Conservation (phyloP, 805 yeast genomes). For the Wickerhamiella musiphila region DNA sequence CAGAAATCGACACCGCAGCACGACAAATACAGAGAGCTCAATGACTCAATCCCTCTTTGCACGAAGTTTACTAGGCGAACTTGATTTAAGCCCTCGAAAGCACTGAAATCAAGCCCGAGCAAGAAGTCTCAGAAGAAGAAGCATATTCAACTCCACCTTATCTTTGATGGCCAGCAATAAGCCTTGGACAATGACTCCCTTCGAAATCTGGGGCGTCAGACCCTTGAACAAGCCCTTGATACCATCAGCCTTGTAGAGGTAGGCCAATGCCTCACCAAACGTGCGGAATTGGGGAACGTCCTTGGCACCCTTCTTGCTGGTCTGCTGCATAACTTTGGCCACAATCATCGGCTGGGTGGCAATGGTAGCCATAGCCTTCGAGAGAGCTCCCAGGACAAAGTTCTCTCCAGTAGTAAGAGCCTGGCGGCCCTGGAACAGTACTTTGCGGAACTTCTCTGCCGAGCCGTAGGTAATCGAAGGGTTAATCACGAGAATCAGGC, state of each 20-base stretch:
- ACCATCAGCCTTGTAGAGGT: constrained; percentile 50
- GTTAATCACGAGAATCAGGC: constrained; percentile 58
- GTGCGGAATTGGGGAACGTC: constrained; percentile 25
- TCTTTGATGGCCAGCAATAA: constrained; percentile 68
- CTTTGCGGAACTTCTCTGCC: constrained; percentile 45
- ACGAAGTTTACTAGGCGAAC: no score
- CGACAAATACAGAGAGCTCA: no score
- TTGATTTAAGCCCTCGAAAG: no score
- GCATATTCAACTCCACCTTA: constrained; percentile 27
- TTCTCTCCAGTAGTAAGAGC: constrained; percentile 44
- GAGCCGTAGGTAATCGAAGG: constrained; percentile 80
- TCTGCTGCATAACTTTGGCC: constrained; percentile 67
- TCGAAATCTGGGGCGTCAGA: constrained; percentile 56
- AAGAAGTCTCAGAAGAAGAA: constrained; percentile 8
- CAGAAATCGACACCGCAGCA: no score
- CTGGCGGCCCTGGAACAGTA: constrained; percentile 26
- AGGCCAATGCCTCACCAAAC: constrained; percentile 45
- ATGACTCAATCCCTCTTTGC: no score
- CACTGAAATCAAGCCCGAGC: no score
- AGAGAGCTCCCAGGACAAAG: constrained; percentile 58
- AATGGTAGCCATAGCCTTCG: constrained; percentile 65
- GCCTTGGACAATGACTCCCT: constrained; percentile 76
- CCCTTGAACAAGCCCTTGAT: constrained; percentile 59
- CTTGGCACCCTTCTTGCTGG: constrained; percentile 15
- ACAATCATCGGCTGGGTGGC: constrained; percentile 74